phyloP scores from a whole-genome alignment of 2,329 filamentous ascomycete genomes.

The Botrytis fragariae region DNA sequence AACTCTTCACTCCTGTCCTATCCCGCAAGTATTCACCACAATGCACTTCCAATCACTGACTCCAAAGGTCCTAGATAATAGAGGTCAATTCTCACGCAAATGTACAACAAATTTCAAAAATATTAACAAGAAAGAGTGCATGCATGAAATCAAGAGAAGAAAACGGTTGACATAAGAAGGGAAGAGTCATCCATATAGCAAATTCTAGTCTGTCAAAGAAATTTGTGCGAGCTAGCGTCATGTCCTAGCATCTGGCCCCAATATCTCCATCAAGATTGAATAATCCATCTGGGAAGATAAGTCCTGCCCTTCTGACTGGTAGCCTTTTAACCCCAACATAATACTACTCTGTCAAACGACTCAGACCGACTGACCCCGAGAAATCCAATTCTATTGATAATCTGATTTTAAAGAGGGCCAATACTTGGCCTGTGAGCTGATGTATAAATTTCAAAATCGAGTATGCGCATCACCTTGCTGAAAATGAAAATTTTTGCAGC shows the following conservation, averaged over 20 bases:
- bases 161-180: neutral
- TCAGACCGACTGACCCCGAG: constrained; percentile 1
- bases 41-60: neutral
- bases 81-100: neutral
- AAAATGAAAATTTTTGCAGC: constrained; percentile 1
- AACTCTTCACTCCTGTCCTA: neutral
- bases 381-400: neutral
- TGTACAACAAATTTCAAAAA: neutral
- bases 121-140: neutral
- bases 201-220: neutral
- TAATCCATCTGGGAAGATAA: constrained; percentile 5
- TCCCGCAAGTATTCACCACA: neutral
- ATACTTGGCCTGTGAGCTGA: neutral
- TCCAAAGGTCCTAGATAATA: neutral
- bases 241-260: neutral
- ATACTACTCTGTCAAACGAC: constrained; percentile 11
- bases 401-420: neutral
- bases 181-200: constrained; percentile 1
- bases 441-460: neutral
- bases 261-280: neutral
- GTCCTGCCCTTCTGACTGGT: constrained; percentile 3
- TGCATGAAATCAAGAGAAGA: neutral
- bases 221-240: constrained; percentile 7
- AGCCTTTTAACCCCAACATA: neutral
- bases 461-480: neutral